Base-by-base conservation (phyloP, 2,329 filamentous ascomycete genomes). In the Penicillium paneum region DNA sequence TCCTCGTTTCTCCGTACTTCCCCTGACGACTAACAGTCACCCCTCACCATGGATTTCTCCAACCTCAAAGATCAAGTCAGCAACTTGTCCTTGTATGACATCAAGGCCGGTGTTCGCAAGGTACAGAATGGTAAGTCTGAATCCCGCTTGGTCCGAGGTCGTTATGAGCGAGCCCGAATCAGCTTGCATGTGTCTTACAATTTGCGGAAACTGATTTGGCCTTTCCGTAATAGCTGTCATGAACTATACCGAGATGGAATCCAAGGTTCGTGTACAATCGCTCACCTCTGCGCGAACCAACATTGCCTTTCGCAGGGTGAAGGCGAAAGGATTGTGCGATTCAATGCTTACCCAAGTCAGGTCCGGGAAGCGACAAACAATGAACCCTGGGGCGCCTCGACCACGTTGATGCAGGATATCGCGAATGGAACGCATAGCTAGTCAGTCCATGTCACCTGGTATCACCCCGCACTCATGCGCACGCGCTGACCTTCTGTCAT, bases 301-400 rank as follows among this genome's bases (percentile, higher is more conserved):
- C 19, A 29, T 43, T 32, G 21, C 41, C 8, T 26, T 8, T 35
- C 10, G 12, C 24, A 21, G 21, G 19, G 19, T 44, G 28, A 39
- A 42, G 7, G 26, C 3, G 7, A 34, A 15, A 31, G 11, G 8
- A 32, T 31, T 19, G 17, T 45, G 21, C 39, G 40, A 34, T 21
- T 21, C 24, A 47, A 45, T 48, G 56, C 64, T 70, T 52, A 70
- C 62, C 42, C 54, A 48, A 50, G 28, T 60, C 65, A 94, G 88
- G 91, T 97, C 63, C 89, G 94, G 75, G 94, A 99, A 81, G 94
- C 94, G 29, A 99, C 94, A 35, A 99, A 99, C 78, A 97, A 97
- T 74, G 94, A 99, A 75, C 94, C 94, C 54, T 99, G 94, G 94
- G 94, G 92, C 62, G 85, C 87, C 47, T 89, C 88, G 12, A 87